Base-by-base conservation (phyloP, 176 grass and related monocot genomes). In the Zea luxurians region DNA sequence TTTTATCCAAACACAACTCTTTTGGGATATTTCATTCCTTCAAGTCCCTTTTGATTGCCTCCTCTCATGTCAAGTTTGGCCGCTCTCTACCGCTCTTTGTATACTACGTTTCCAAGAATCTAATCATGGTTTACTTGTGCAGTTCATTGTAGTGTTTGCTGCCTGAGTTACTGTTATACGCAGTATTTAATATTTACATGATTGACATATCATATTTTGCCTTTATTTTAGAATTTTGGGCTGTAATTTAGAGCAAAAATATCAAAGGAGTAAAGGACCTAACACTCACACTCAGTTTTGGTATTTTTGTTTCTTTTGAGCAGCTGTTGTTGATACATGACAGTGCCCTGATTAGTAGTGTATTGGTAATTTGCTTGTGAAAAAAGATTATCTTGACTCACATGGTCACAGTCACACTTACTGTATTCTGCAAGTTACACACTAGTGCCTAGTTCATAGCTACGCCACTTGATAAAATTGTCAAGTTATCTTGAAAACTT, bases 351-450 rank as follows among this genome's bases (percentile, higher is more conserved):
- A 72, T 72, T 71, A 53, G 21, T 58, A 15, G 64, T 79, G 41
- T 45, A 72, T 13, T 48, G 16, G 48, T 35, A 54, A 42, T 46
- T 18, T 48, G 11, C 66, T 42, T 64, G 36, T 46, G 37, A 44
- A 63, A 69, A 68, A 37, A 15, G 27, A 21, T 86, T 70, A 55
- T 66, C 17, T 87, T 76, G 64, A 67, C 41, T 64, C 20, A 48
- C 43, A 61, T 10, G 35, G 48, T 63, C 7, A 59, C 49, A 73
- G 48, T 63, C 7, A 59, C 49, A 73, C 27, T 41, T 82, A 72
- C 42, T 66, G 44, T 71, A 65, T 2, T 40, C 38, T 66, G 48
- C 13, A 11, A 45, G 4, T 34, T 34, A 36, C 75, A 78, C 17
- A 52, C 48, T 37, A 54, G 20, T 53, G 54, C 18, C 16, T 57